phyloP scores from a whole-genome alignment of 192 early-diverging fungal species.

The Phlyctochytrium planicorne region DNA sequence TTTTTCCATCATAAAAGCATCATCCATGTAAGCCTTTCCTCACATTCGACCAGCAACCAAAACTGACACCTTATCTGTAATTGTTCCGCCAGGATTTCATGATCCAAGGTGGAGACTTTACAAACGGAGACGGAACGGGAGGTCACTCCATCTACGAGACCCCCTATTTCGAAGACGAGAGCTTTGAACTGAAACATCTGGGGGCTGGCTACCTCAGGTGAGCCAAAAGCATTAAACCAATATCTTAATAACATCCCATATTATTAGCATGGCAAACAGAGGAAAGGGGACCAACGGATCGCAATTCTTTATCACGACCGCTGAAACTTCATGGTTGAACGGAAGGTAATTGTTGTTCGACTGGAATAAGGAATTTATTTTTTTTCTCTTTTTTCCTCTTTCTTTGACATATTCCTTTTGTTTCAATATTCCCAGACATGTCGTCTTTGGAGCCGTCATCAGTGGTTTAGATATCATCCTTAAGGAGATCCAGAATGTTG shows the following conservation, averaged over 20 bases:
- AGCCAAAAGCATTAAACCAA: no score
- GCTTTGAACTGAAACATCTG: constrained; percentile 36
- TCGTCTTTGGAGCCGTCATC: constrained; percentile 66
- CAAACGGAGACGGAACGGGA: constrained; percentile 38
- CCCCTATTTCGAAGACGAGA: constrained; percentile 59
- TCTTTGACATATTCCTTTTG: constrained; percentile 2
- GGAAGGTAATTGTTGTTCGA: constrained; percentile 4
- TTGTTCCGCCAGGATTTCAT: no score
- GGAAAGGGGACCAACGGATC: constrained; percentile 66
- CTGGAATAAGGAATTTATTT: no score
- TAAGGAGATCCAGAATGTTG: constrained; percentile 35
- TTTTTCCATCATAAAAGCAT: no score
- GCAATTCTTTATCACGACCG: constrained; percentile 52
- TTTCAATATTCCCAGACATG: constrained; percentile 40
- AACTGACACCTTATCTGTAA: no score
- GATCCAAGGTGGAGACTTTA: constrained; percentile 84
- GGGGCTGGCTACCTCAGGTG: constrained; percentile 37
- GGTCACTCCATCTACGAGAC: constrained; percentile 54
- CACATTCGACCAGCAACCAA: no score
- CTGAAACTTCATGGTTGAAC: constrained; percentile 31
- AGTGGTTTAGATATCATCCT: constrained; percentile 58
- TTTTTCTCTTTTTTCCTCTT: no score
- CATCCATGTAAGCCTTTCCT: no score
- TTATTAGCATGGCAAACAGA: constrained; percentile 65
- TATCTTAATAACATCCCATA: no score